Conservation (phyloP, 768 basidiomycete species). For the Podaxis rugospora region DNA sequence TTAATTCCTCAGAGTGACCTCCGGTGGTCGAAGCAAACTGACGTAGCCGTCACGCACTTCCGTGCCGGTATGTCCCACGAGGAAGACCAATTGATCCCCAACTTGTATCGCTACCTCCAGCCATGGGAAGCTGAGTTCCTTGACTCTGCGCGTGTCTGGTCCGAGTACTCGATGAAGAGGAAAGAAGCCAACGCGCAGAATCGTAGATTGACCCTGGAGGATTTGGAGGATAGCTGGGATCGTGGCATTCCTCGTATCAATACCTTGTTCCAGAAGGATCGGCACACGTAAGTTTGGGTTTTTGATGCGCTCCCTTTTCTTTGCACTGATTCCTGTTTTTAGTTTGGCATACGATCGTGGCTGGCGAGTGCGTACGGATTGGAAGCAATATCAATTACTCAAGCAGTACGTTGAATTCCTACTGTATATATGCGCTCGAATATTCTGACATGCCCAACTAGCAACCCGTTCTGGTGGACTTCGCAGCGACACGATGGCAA, state of each 20-base stretch:
- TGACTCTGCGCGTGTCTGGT: slow-evolving; percentile 98
- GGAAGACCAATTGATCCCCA: slow-evolving; percentile 93
- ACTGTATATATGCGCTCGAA: slow-evolving; percentile 1
- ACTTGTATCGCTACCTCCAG: slow-evolving; percentile 93
- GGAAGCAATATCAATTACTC: slow-evolving; percentile 94
- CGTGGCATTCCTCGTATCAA: slow-evolving; percentile 98
- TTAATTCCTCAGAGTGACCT: slow-evolving; percentile 97
- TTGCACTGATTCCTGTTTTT: slow-evolving; percentile 12
- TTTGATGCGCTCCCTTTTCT: not conserved
- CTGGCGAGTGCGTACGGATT: slow-evolving; percentile 96
- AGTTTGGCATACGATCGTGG: slow-evolving; percentile 97
- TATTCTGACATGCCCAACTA: slow-evolving; percentile 23
- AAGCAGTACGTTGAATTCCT: slow-evolving; percentile 60
- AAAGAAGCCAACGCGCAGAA: slow-evolving; percentile 99
- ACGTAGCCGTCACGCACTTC: slow-evolving; percentile 83
- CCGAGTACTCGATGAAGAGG: slow-evolving; percentile 98
- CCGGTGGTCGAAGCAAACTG: slow-evolving; percentile 97
- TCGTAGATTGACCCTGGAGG: slow-evolving; percentile 92
- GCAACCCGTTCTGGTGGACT: slow-evolving; percentile 99
- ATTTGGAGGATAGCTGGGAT: slow-evolving; percentile 98
- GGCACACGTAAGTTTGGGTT: slow-evolving; percentile 64
- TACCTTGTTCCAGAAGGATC: slow-evolving; percentile 98
- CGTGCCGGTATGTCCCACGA: slow-evolving; percentile 98
- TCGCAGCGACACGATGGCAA: slow-evolving; percentile 96
- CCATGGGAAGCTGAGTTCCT: slow-evolving; percentile 98